Evolutionary conservation across 2,329 filamentous ascomycete species (phyloP), one percentile per base, ranked within the genome.

Genomic region (Pezicula carpinea): DNA sequence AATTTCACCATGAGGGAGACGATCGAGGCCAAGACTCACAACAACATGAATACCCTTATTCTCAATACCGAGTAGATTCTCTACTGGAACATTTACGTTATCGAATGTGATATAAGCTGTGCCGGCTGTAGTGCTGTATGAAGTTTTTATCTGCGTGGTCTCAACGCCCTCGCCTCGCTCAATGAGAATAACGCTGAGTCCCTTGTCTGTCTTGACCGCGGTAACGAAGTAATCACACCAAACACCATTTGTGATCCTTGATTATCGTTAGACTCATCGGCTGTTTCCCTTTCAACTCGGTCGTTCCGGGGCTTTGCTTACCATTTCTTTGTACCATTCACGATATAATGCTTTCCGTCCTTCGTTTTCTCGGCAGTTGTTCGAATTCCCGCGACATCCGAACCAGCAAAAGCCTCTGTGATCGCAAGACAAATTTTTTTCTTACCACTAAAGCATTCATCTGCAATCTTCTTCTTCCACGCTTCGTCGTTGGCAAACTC

Each of bases 401-500:
- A 85, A 13, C 89, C 89, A 14, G 89, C 89, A 67, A 95, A 93
- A 0, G 89, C 89, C 68, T 95, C 89, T 1, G 89, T 93, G 61
- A 95, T 89, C 44, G 89, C 89, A 3, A 95, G 73, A 62, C 85
- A 92, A 63, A 93, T 89, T 75, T 91, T 91, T 79, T 93, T 93
- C 75, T 83, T 80, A 50, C 89, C 89, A 39, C 77, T 80, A 55
- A 95, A 77, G 39, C 89, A 83, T 59, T 93, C 87, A 31, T 82
- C 74, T 29, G 82, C 79, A 39, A 95, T 75, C 44, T 74, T 75
- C 56, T 83, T 76, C 68, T 83, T 83, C 58, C 88, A 77, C 35
- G 71, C 71, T 47, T 80, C 72, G 59, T 92, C 77, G 43, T 77
- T 80, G 65, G 87, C 79, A 74, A 84, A 95, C 71, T 92, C 85